Base-by-base conservation (phyloP, 2,329 filamentous ascomycete species). In the Aspergillus quadricinctus region DNA sequence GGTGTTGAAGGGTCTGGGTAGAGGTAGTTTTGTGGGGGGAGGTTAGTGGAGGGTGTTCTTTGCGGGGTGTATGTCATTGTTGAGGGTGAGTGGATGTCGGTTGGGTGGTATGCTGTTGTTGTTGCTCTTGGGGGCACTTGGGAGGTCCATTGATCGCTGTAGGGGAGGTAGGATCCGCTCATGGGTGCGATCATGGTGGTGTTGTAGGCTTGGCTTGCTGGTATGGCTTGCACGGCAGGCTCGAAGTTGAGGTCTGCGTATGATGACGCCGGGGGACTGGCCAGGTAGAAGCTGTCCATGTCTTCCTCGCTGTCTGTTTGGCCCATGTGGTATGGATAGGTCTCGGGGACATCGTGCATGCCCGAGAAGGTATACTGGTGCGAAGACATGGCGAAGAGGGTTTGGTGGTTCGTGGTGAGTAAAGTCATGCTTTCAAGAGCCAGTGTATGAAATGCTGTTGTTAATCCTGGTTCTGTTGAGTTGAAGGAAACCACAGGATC, bases 241-340 rank as follows among this genome's bases (percentile, higher is more conserved):
- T 54, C 49, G 21, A 46, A 14, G 52, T 45, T 37, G 19, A 29
- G 21, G 48, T 50, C 49, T 28, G 46, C 29, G 27, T 54, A 53
- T 27, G 49, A 40, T 48, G 45, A 23, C 45, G 31, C 41, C 1
- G 41, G n/a, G 8, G n/a, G 10, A 45, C 21, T 19, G 8, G 43
- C 21, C 11, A 23, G 2, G 43, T 23, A 46, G 45, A 25, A 28
- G 21, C 31, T 48, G 14, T 48, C 31, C 52, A 53, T 10, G 14
- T 53, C 51, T 5, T 43, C 10, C 19, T 53, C 52, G 2, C 21
- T 46, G 3, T 49, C 31, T 19, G 29, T 31, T 19, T 43, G 43
- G 11, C 48, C 46, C 52, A 54, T 29, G 29, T 27, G 37, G 52
- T 54, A 49, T 14, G 52, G 31, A 31, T 27, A 48, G 7, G 48